These are phyloP conservation scores for Rhazya stricta DNA, from an alignment of 257 asterid species.

Conservation along the genomic window DNA sequence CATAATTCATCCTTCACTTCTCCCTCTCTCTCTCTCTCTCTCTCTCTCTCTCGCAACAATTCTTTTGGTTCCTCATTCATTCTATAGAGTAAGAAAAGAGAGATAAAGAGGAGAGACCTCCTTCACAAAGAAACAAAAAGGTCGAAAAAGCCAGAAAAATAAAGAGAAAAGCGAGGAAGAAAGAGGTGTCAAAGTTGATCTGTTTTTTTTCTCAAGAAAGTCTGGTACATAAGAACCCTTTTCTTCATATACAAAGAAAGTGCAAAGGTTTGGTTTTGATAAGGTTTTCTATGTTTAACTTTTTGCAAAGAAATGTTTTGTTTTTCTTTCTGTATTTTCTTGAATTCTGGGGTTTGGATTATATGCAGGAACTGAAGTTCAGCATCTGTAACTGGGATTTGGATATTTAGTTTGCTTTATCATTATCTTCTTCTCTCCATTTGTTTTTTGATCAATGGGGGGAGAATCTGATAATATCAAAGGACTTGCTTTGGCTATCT, in stretches of 20 bases:
- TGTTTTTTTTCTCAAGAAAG: background rate
- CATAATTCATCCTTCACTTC: background rate
- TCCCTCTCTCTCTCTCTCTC: background rate
- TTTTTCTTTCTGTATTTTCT: background rate
- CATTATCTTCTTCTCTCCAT: conserved; percentile 15
- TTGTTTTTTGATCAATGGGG: conserved; percentile 19
- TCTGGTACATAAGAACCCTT: background rate
- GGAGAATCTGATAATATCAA: conserved; percentile 33
- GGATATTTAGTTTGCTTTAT: background rate
- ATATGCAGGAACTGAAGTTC: background rate
- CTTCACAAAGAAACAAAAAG: background rate
- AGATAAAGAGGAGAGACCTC: background rate
- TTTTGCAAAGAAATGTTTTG: background rate
- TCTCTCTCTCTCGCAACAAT: background rate
- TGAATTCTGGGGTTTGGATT: background rate
- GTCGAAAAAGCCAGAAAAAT: background rate
- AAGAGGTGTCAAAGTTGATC: background rate
- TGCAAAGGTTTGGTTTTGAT: background rate
- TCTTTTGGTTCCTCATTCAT: background rate
- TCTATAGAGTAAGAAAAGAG: background rate
- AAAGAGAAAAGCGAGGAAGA: background rate
- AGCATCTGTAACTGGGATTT: background rate
- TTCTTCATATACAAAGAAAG: background rate
- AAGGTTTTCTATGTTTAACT: background rate
- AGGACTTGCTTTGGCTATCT: conserved; percentile 31